Evolutionary conservation across 805 yeast species (phyloP).

Genomic region (Zygosaccharomyces gambellarensis): DNA sequence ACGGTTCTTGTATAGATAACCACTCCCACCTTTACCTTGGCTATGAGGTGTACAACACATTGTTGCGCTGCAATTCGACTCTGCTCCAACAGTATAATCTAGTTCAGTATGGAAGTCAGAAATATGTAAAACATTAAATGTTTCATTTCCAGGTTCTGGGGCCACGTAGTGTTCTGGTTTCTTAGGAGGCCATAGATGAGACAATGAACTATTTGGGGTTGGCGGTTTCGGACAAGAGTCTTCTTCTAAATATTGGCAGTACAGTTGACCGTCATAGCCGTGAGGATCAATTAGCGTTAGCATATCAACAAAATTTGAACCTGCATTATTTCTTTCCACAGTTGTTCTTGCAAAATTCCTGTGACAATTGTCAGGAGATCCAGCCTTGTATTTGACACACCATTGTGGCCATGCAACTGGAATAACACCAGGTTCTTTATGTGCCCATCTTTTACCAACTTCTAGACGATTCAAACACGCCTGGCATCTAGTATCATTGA

Average conservation of each 20-base stretch:
- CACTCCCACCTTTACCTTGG: conserved; percentile 35
- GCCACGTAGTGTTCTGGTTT: conserved; percentile 41
- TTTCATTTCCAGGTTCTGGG: conserved; percentile 42
- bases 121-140: conserved; percentile 57
- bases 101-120: conserved; percentile 62
- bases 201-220: conserved; percentile 45
- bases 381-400: conserved; percentile 38
- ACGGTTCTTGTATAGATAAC: conserved; percentile 13
- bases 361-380: conserved; percentile 28
- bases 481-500: conserved; percentile 26
- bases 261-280: conserved; percentile 53
- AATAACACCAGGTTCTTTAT: conserved; percentile 39
- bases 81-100: conserved; percentile 50
- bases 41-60: conserved; percentile 61
- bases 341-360: conserved; percentile 38
- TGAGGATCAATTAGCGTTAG: conserved; percentile 48
- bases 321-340: conserved; percentile 35
- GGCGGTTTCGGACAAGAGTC: conserved; percentile 51
- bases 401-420: conserved; percentile 40
- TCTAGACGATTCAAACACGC: conserved; percentile 36
- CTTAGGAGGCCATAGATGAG: conserved; percentile 43
- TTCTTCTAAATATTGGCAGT: conserved; percentile 50
- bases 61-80: conserved; percentile 50
- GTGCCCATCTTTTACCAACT: conserved; percentile 37
- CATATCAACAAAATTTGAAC: conserved; percentile 49